Evolutionary conservation across 768 basidiomycete genomes (phyloP), one percentile per base, ranked within the genome.

Genomic region (Phlebiopsis gigantea): DNA sequence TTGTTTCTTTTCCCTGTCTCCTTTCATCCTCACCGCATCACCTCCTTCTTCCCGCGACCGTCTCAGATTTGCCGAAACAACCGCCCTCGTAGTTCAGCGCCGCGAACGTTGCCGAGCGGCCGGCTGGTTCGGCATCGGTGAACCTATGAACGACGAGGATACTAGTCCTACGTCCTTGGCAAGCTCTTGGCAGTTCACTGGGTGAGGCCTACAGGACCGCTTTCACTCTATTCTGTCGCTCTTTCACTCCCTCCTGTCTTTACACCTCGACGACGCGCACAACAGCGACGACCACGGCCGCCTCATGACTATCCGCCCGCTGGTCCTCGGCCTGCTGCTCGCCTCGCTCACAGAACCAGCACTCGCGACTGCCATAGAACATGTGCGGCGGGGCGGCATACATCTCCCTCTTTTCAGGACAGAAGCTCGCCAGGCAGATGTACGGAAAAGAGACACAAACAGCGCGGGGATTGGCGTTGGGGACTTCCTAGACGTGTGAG

Each of bases 401-500:
- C 52, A 58, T 31, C 57, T 58, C 4, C 57, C 57, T 19, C 25
- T 58, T 7, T 25, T 58, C 44, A 53, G 51, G 46, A 53, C n/a
- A 21, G 51, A 58, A 39, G 45, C 53, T 7, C 26, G 46, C 28
- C 43, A 30, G 4, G 44, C 15, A 28, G 8, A 26, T 5, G 3
- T 54, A n/a, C 9, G 26, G 4, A 63, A 57, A 54, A 46, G 66
- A 44, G 48, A 52, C 14, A 72, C 65, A 0, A 53, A 64, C 70
- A 68, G 68, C 4, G 74, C 14, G 9, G 69, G 72, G 10, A 77
- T 79, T 43, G 83, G 85, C 1, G 68, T 88, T 28, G 85, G 86
- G 2, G 80, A 88, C 63, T 79, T 71, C 58, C 55, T 77, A 24
- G 87, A 89, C 68, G 72, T 85, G 87, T 88, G 66, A 69, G 78